Percentiles rank a stretch among this genome's conserved stretches.
Conservation (phyloP, 129 eudicot species). For the Flaveria linearis region DNA sequence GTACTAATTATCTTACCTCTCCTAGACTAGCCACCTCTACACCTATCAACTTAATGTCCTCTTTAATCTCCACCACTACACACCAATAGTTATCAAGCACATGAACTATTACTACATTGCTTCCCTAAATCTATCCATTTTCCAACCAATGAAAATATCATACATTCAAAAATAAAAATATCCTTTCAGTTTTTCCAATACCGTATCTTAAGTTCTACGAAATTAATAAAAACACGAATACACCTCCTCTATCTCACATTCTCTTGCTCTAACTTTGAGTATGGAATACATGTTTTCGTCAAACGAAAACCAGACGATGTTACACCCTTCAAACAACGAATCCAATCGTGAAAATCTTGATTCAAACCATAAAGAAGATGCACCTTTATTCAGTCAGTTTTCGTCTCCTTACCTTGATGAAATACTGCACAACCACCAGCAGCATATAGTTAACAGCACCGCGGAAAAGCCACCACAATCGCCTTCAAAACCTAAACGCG, state of each 20-base stretch:
- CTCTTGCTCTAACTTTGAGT: slow-evolving; percentile 1
- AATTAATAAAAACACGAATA: not conserved
- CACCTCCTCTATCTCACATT: not conserved
- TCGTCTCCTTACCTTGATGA: slow-evolving; percentile 43
- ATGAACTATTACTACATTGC: slow-evolving; percentile 30
- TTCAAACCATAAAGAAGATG: slow-evolving; percentile 38
- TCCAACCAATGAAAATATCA: not conserved
- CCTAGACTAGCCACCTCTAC: slow-evolving; percentile 37
- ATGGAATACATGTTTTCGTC: slow-evolving; percentile 38
- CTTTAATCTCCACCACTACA: slow-evolving; percentile 33
- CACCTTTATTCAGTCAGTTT: slow-evolving; percentile 30
- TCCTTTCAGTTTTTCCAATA: not conserved
- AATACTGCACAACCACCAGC: slow-evolving; percentile 9
- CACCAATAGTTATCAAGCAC: slow-evolving; percentile 35
- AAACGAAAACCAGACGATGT: slow-evolving; percentile 21
- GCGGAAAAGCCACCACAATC: slow-evolving; percentile 8
- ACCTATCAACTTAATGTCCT: slow-evolving; percentile 42
- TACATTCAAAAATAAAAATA: not conserved
- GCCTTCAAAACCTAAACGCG: slow-evolving; percentile 19
- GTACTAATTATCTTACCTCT: slow-evolving; percentile 33
- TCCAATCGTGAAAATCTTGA: slow-evolving; percentile 21
- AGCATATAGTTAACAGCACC: slow-evolving; percentile 2
- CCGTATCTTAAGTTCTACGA: not conserved
- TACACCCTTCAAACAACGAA: slow-evolving; percentile 28
- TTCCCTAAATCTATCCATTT: not conserved